A percentile compares a stretch with the other conserved stretches of the same genome.
Conservation (phyloP, 2,329 filamentous ascomycete genomes). For the Botrytis fragariae region DNA sequence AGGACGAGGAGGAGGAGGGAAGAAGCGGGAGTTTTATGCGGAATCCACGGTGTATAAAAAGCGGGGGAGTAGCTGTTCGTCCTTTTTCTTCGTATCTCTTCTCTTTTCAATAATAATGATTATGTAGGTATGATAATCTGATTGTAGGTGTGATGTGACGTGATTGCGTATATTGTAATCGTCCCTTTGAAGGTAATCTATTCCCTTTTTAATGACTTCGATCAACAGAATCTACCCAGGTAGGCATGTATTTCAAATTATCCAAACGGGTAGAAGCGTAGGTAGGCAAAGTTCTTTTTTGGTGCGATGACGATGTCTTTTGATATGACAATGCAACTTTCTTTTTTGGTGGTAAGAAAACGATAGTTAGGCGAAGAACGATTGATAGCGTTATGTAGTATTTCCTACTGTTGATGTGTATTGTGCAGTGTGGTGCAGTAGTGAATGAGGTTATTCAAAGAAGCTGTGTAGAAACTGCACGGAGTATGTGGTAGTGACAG, state of each 20-base stretch:
- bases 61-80: neutral
- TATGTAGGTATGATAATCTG: neutral
- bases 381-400: neutral
- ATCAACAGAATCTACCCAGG: neutral
- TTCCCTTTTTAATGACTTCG: neutral
- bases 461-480: slow-evolving; percentile 1
- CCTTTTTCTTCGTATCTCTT: neutral
- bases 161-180: slow-evolving; percentile 2
- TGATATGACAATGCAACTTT: neutral
- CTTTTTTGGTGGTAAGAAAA: neutral
- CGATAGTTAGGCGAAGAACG: neutral
- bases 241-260: slow-evolving; percentile 10
- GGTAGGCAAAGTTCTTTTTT: neutral
- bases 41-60: neutral
- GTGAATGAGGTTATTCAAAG: neutral
- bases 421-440: neutral
- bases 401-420: neutral
- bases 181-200: neutral
- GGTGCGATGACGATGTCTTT: neutral
- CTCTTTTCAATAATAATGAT: neutral
- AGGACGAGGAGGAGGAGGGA: neutral
- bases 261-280: slow-evolving; percentile 19
- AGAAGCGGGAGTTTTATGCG: neutral
- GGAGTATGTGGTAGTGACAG: neutral
- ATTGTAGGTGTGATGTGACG: neutral